Evolutionary conservation across 306 rosid species (phyloP), one percentile per base, ranked within the genome.

Genomic region (Benincasa hispida): DNA sequence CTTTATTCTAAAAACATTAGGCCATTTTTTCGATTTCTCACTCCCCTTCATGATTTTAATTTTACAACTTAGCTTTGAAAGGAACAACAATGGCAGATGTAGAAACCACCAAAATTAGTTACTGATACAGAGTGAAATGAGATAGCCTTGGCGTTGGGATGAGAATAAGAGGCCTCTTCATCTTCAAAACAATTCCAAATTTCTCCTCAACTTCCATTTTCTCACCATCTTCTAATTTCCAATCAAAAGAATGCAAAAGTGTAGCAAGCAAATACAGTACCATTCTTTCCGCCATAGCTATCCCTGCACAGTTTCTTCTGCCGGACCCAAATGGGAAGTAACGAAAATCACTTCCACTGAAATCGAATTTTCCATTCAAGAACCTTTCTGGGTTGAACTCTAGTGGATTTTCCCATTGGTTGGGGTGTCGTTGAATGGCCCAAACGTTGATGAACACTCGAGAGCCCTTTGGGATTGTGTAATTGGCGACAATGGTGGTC

Each of bases 371-470:
- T 1, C 10, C 42, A 1, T 6, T 37, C 42, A 37, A 7, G 10
- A 37, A 37, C 8, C 42, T 37, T 10, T 37, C 42, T 6, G 42
- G 42, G 10, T 37, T 10, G 10, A 37, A 37, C 42, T 6, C 42
- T 10, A 8, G 7, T 37, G 42, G 42, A 37, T 37, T 37, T 6
- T 37, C 42, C 42, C 42, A 37, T 1, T 37, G 1, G 0, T 37
- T 37, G 10, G 42, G 42, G 42, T 37, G 10, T 37, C 90, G 88
- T 2, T 90, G 98, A 24, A 88, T 87, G 3, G 92, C 94, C 94
- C 98, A 92, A 1, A 87, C 91, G 2, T 90, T 92, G 9, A 92
- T 32, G 8, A 90, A 83, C 18, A 92, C 82, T 1, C 85, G 68
- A 32, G 88, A 79, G 0, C 98, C 92, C 67, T 85, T 61, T 2